A percentile compares a stretch with the other conserved stretches of the same genome.
Evolutionary conservation across 768 basidiomycete species (phyloP).

Genomic region (Rhodotorula taiwanensis): DNA sequence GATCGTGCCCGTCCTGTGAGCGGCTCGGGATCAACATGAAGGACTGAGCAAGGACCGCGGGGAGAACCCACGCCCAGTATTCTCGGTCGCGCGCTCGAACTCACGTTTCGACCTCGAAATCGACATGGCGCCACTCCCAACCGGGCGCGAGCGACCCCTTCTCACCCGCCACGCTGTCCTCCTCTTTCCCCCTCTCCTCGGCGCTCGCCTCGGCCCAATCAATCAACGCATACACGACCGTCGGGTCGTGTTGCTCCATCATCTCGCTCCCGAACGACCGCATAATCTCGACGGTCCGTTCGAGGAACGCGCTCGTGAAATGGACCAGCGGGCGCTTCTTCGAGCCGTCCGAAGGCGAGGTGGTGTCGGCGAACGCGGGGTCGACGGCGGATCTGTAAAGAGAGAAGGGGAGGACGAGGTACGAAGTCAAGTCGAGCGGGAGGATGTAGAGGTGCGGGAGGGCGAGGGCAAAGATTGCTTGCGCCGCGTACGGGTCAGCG

Average conservation of each 20-base stretch:
- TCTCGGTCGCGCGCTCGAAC: no score
- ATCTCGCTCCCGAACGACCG: slow-evolving; percentile 70
- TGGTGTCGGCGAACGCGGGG: slow-evolving; percentile 7
- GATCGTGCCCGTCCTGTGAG: slow-evolving; percentile 16
- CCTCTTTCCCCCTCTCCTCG: neutral
- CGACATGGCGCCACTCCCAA: slow-evolving; percentile 36
- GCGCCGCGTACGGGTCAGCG: slow-evolving; percentile 65
- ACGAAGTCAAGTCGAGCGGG: slow-evolving; percentile 75
- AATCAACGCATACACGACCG: slow-evolving; percentile 80
- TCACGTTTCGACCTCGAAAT: slow-evolving; percentile 35
- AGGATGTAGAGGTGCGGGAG: slow-evolving; percentile 52
- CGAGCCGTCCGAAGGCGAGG: neutral
- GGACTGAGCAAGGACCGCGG: no score
- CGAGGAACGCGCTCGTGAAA: slow-evolving; percentile 65
- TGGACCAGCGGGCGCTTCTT: slow-evolving; percentile 18
- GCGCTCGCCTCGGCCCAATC: slow-evolving; percentile 39
- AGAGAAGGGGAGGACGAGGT: slow-evolving; percentile 69
- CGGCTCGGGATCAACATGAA: neutral
- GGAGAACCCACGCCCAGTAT: no score
- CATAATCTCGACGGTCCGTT: slow-evolving; percentile 69
- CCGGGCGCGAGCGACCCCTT: slow-evolving; percentile 38
- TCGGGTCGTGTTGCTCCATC: slow-evolving; percentile 85
- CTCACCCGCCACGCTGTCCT: neutral
- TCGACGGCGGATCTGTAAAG: slow-evolving; percentile 48
- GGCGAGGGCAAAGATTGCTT: slow-evolving; percentile 54